Evolutionary conservation across 2,329 filamentous ascomycete genomes (phyloP).

Genomic region (Triangularia setosa): DNA sequence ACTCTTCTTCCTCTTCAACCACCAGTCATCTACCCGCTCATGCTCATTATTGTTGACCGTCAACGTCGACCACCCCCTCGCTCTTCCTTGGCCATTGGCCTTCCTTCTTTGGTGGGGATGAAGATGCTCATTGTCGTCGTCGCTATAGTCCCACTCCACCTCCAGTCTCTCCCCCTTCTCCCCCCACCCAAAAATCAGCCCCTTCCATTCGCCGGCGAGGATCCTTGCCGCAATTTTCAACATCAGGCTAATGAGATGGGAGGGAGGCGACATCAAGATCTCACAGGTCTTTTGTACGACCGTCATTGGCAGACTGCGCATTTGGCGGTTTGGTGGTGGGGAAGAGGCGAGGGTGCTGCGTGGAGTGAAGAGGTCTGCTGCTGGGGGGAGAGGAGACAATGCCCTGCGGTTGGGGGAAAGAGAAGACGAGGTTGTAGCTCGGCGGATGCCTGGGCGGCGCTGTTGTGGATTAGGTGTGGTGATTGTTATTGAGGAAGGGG

Average conservation of each 20-base stretch:
- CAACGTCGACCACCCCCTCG: constrained; percentile 1
- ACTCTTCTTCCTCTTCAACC: constrained; percentile 9
- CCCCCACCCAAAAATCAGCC: constrained; percentile 51
- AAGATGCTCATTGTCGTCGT: constrained; percentile 46
- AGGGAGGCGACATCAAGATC: constrained; percentile 74
- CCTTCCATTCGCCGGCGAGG: constrained; percentile 60
- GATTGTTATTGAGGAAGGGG: neutral
- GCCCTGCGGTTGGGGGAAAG: constrained; percentile 51
- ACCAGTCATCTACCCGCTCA: constrained; percentile 7
- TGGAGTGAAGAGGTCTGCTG: constrained; percentile 62
- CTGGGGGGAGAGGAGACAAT: constrained; percentile 64
- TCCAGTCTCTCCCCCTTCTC: constrained; percentile 52
- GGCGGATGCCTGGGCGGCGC: constrained; percentile 43
- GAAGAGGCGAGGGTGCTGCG: constrained; percentile 19
- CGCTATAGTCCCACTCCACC: constrained; percentile 60
- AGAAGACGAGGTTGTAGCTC: constrained; percentile 48
- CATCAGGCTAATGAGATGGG: constrained; percentile 73
- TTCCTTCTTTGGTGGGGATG: constrained; percentile 18
- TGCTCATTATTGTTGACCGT: neutral
- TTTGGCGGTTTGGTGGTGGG: constrained; percentile 32
- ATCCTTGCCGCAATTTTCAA: constrained; percentile 77
- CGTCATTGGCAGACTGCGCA: constrained; percentile 54
- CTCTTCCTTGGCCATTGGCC: neutral
- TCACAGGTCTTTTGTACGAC: constrained; percentile 75
- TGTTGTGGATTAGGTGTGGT: constrained; percentile 20